A percentile compares a stretch with the other conserved stretches of the same genome.
phyloP scores from a whole-genome alignment of 345 rosid species.

The Carallia pectinifolia region DNA sequence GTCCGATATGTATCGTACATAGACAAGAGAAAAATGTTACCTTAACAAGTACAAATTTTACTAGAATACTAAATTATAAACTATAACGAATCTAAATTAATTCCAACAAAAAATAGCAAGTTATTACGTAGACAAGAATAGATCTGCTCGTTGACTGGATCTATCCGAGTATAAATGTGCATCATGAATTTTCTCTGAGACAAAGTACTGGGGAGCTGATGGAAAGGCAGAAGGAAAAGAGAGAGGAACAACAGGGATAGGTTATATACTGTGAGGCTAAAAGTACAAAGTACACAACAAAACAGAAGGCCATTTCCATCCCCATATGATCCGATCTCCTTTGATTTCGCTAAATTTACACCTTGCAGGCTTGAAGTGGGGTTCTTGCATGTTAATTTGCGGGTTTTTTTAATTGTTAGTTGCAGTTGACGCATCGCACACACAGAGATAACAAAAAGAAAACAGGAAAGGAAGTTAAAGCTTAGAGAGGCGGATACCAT shows the following conservation, averaged over 20 bases:
- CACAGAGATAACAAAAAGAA: not conserved
- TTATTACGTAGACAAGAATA: conserved; percentile 9
- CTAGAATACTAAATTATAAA: too few relatives aligned
- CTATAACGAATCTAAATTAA: too few relatives aligned
- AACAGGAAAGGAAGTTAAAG: not conserved
- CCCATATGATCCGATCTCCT: conserved; percentile 7
- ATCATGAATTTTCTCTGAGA: conserved; percentile 24
- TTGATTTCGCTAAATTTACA: too few relatives aligned
- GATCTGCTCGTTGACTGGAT: conserved; percentile 23
- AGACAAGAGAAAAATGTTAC: not conserved
- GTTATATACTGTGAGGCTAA: too few relatives aligned
- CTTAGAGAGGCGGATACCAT: conserved; percentile 4
- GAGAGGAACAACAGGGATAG: too few relatives aligned
- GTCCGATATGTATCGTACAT: too few relatives aligned
- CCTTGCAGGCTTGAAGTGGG: too few relatives aligned
- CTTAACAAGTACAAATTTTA: too few relatives aligned
- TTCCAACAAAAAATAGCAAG: not conserved
- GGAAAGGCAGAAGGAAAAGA: not conserved
- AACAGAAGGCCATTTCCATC: conserved; percentile 16
- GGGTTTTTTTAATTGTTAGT: too few relatives aligned
- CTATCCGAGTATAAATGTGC: conserved; percentile 26
- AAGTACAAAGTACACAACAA: conserved; percentile 4
- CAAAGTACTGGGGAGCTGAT: not conserved
- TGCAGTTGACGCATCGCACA: not conserved
- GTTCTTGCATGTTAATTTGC: too few relatives aligned